Percentiles rank a stretch among this genome's conserved stretches.
These are phyloP conservation scores for Aureobasidium mangrovei DNA, from an alignment of 2,329 filamentous ascomycete genomes.

Conservation along the genomic window DNA sequence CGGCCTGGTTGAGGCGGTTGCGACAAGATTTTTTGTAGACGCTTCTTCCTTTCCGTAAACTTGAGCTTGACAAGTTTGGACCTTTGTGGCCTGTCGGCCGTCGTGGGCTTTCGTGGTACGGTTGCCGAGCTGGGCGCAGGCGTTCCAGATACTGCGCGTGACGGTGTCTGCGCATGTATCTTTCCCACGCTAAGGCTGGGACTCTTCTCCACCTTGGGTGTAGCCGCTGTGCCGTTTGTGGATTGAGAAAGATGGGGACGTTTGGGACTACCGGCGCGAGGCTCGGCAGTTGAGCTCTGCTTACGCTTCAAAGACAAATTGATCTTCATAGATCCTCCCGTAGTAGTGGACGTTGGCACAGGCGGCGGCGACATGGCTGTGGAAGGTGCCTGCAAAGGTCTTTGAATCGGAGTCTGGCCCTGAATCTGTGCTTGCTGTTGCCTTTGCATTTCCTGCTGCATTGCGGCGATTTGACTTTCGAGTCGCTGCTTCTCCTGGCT, in stretches of 20 bases:
- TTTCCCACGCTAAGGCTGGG: slow-evolving; percentile 1
- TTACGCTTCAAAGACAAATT: slow-evolving; percentile 22
- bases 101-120: slow-evolving; percentile 1
- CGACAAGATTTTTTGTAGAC: slow-evolving; percentile 7
- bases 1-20: slow-evolving; percentile 9
- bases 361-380: slow-evolving; percentile 16
- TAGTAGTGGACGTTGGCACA: slow-evolving; percentile 11
- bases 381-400: slow-evolving; percentile 1
- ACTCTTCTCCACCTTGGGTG: slow-evolving; percentile 13
- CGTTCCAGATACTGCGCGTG: neutral
- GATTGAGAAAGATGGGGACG: slow-evolving; percentile 19
- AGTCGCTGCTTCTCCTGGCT: slow-evolving; percentile 15
- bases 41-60: neutral
- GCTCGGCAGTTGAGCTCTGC: slow-evolving; percentile 17
- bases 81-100: neutral
- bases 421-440: neutral
- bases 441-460: slow-evolving; percentile 8
- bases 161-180: slow-evolving; percentile 3
- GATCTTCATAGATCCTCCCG: slow-evolving; percentile 18
- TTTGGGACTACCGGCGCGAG: slow-evolving; percentile 22
- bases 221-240: slow-evolving; percentile 3
- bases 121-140: neutral
- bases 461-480: slow-evolving; percentile 9
- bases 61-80: neutral
- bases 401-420: neutral